Conservation (phyloP, 106 monocot genomes). For the Xerophyta viscosa region DNA sequence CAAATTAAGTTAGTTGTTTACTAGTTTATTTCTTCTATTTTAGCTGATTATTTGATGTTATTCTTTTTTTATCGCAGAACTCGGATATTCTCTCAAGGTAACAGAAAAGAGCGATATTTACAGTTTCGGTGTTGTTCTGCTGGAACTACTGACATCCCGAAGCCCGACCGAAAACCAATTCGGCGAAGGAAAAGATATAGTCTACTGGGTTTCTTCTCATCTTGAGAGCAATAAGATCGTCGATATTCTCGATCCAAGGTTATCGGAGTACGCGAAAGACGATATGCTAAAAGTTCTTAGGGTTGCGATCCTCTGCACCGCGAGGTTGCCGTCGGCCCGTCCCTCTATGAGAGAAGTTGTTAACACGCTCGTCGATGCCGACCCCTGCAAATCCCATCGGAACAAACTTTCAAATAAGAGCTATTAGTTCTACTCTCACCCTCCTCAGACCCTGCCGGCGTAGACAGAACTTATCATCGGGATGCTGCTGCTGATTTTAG, state of each 20-base stretch:
- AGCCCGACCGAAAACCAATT: slow-evolving; percentile 35
- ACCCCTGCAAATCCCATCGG: slow-evolving; percentile 3
- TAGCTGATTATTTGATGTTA: no score
- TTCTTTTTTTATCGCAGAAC: slow-evolving; percentile 33
- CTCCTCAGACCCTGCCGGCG: no score
- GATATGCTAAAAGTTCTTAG: slow-evolving; percentile 60
- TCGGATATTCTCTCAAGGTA: slow-evolving; percentile 63
- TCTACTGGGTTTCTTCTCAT: slow-evolving; percentile 60
- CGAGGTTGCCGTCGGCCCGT: slow-evolving; percentile 48
- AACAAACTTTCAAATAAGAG: neutral
- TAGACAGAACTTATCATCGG: no score
- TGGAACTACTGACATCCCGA: slow-evolving; percentile 69
- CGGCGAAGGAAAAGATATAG: slow-evolving; percentile 77
- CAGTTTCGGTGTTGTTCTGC: slow-evolving; percentile 75
- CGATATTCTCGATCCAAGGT: slow-evolving; percentile 37
- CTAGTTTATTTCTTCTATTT: no score
- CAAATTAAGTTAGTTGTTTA: no score
- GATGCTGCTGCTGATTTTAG: no score
- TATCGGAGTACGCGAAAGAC: slow-evolving; percentile 21
- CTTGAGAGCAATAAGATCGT: slow-evolving; percentile 11
- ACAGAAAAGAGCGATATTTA: slow-evolving; percentile 85
- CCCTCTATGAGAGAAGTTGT: slow-evolving; percentile 88
- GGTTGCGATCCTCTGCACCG: slow-evolving; percentile 70
- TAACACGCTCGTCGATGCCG: slow-evolving; percentile 61
- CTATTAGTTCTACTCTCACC: no score